phyloP scores from a whole-genome alignment of 2,329 filamentous ascomycete genomes.

The Capronia americana region DNA sequence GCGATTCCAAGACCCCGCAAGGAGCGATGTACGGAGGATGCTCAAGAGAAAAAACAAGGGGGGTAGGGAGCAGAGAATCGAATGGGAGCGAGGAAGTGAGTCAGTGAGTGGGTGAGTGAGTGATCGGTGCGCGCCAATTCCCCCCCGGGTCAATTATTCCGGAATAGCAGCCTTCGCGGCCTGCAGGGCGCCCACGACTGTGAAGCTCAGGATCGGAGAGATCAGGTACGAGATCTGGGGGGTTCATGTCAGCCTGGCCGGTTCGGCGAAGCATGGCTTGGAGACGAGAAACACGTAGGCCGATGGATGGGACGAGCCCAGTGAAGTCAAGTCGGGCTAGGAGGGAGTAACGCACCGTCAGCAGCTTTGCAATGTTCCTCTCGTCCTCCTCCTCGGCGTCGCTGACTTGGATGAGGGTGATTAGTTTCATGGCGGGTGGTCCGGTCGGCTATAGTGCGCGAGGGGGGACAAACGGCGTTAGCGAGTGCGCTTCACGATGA shows the following conservation, averaged over 20 bases:
- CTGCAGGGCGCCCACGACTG: slow-evolving; percentile 31
- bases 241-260: background rate
- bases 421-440: slow-evolving; percentile 62
- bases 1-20: background rate
- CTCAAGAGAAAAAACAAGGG: background rate
- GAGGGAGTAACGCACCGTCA: slow-evolving; percentile 40
- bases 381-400: slow-evolving; percentile 56
- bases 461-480: background rate
- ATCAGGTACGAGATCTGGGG: slow-evolving; percentile 34
- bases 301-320: background rate
- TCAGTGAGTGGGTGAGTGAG: background rate
- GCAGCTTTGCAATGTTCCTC: slow-evolving; percentile 60
- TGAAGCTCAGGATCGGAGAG: slow-evolving; percentile 34
- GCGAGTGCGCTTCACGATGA: background rate
- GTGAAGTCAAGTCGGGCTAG: too few relatives aligned
- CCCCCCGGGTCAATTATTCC: background rate
- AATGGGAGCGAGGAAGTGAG: too few relatives aligned
- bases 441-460: slow-evolving; percentile 51
- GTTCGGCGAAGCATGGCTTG: background rate
- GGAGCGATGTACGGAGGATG: background rate
- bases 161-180: slow-evolving; percentile 29
- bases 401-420: slow-evolving; percentile 54
- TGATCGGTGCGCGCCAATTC: background rate
- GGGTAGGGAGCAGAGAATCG: background rate
- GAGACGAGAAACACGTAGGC: background rate